Base-by-base conservation (phyloP, 768 basidiomycete species). In the Pulveroboletus sp. region DNA sequence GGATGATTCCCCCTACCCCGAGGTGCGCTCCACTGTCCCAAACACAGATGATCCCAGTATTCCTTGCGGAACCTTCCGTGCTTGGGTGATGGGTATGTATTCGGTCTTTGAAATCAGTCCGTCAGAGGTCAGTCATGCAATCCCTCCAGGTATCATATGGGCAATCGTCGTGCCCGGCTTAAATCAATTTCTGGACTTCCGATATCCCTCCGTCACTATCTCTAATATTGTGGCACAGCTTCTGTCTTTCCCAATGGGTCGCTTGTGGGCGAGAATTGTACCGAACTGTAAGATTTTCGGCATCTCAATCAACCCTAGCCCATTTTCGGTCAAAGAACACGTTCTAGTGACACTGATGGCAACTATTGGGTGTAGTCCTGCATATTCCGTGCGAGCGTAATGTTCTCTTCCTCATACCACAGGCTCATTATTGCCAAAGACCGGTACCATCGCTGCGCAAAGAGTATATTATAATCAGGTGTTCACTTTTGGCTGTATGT, bases 121-220 rank as follows among this genome's bases (percentile, higher is more conserved):
- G 7, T 39, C 37, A 7, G 8, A 18, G 21, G 26, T 53, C 18
- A 44, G 3, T 8, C 14, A 17, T 21, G 17, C 14, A 10, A 5
- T 42, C 14, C 24, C 8, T 31, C 6, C 36, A 69, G 68, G 65
- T 27, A 52, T 82, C 18, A 47, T 72, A 14, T 84, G 79, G 78
- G 75, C 82, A 0, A 73, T 83, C 53, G 36, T 89, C 47, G 73
- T 89, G n/a, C 79, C 86, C 1, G 83, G 86, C 39, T 72, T 88
- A 67, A 89, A 89, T 64, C 85, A 87, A 57, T 88, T 86, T 66
- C 86, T 88, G 69, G 83, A 76, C 66, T 79, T 87, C 61, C 77
- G 84, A 11, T 87, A 80, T 61, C 85, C 84, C 4, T 65, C 72
- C 14, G 67, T 71, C 46, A 61, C 46, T 10, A 50, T 76, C 56